Conservation (phyloP, 2,329 filamentous ascomycete species). For the Ophiostoma piceae region DNA sequence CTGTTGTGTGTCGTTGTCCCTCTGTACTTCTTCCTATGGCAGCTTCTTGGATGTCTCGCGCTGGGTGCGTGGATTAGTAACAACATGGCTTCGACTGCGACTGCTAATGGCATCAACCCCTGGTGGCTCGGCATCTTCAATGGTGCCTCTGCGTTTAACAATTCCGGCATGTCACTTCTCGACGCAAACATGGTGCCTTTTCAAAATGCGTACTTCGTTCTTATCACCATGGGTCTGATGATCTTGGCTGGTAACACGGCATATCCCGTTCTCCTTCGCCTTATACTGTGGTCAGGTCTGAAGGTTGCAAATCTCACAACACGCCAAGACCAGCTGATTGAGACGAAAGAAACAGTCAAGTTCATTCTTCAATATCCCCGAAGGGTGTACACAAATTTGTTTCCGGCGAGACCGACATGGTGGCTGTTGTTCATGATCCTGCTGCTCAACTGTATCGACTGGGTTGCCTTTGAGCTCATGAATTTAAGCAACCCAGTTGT, state of each 20-base stretch:
- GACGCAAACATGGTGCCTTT: constrained; percentile 63
- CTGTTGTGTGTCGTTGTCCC: constrained; percentile 56
- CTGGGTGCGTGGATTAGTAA: constrained; percentile 57
- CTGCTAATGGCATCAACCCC: constrained; percentile 54
- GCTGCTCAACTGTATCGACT: constrained; percentile 57
- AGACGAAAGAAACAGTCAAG: constrained; percentile 46
- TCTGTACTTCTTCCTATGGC: constrained; percentile 55
- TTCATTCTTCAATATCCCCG: constrained; percentile 54
- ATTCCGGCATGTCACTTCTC: constrained; percentile 63
- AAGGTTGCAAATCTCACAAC: constrained; percentile 40
- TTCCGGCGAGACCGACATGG: constrained; percentile 59
- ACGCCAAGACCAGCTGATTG: constrained; percentile 34
- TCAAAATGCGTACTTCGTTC: constrained; percentile 46
- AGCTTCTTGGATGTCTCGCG: constrained; percentile 53
- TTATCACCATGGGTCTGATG: constrained; percentile 51
- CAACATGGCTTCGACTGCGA: constrained; percentile 45
- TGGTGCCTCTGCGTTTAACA: constrained; percentile 64
- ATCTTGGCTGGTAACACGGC: constrained; percentile 62
- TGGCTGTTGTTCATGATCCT: constrained; percentile 59
- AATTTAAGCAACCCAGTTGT: constrained; percentile 58
- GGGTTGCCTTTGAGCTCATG: constrained; percentile 60
- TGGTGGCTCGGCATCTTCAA: constrained; percentile 68
- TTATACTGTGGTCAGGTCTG: constrained; percentile 52
- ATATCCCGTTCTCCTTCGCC: constrained; percentile 58
- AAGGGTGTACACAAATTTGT: constrained; percentile 58